phyloP scores from a whole-genome alignment of 2,329 filamentous ascomycete genomes.

The Calonectria ilicicola region DNA sequence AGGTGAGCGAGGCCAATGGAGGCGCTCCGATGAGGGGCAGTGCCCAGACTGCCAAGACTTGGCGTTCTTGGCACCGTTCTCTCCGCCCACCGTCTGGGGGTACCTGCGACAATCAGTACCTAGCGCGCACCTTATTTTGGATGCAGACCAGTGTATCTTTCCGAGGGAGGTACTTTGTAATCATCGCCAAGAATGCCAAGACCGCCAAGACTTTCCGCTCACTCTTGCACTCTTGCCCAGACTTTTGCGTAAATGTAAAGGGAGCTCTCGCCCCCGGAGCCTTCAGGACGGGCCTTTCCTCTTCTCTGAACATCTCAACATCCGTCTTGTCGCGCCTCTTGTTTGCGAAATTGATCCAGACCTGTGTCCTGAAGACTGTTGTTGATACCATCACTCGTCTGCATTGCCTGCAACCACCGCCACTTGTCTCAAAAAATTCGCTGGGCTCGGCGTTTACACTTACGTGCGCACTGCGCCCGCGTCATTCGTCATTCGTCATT shows the following conservation, averaged over 20 bases:
- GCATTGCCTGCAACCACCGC: conserved; percentile 13
- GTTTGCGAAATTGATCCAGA: conserved; percentile 7
- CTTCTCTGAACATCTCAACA: conserved; percentile 33
- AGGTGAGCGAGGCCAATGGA: conserved; percentile 46
- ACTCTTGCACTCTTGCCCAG: conserved; percentile 51
- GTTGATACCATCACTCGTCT: background rate
- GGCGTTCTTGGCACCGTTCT: conserved; percentile 50
- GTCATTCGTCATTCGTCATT: conserved; percentile 17
- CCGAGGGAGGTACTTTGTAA: conserved; percentile 31
- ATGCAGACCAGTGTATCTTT: background rate
- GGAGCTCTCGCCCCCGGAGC: conserved; percentile 47
- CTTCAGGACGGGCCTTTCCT: conserved; percentile 36
- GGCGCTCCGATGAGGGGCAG: conserved; percentile 45
- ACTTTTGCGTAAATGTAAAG: conserved; percentile 52
- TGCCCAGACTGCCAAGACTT: conserved; percentile 56
- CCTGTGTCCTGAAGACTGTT: background rate
- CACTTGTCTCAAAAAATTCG: conserved; percentile 16
- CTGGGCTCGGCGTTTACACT: conserved; percentile 9
- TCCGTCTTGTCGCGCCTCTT: conserved; percentile 11
- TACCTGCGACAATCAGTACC: conserved; percentile 35
- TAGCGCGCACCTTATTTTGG: accelerated
- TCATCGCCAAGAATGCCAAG: conserved; percentile 50
- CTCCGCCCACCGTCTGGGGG: conserved; percentile 41
- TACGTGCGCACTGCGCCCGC: conserved; percentile 26
- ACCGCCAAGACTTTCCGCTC: conserved; percentile 54